phyloP scores from a whole-genome alignment of 1,284 basidiomycete species.

The Puccinia hordei region DNA sequence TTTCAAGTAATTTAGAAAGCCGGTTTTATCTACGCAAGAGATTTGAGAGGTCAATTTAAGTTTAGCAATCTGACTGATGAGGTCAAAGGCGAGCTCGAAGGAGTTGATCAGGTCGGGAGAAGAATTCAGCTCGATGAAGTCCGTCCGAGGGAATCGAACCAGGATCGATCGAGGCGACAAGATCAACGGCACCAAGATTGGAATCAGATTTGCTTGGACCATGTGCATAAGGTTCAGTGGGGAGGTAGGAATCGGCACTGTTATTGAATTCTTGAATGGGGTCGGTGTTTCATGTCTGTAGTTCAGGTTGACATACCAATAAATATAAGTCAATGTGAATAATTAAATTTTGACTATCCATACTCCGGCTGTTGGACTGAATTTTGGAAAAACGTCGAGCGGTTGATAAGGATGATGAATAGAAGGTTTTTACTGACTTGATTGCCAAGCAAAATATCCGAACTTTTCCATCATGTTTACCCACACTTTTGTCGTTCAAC shows the following conservation, averaged over 20 bases:
- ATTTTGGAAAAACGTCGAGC: background rate
- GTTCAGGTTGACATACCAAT: background rate
- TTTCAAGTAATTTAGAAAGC: conserved; percentile 24
- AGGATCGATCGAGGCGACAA: conserved; percentile 25
- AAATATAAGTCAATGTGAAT: background rate
- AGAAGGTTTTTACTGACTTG: conserved; percentile 27
- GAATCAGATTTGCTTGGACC: background rate
- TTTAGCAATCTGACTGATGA: conserved; percentile 12
- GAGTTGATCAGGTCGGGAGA: background rate
- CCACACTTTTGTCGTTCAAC: conserved; percentile 17
- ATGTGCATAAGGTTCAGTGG: conserved; percentile 15
- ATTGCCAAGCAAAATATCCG: conserved; percentile 40
- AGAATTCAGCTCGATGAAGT: background rate
- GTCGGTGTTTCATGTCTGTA: conserved; percentile 38
- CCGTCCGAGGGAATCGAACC: conserved; percentile 20
- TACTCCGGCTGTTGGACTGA: too few species aligned
- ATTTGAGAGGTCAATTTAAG: conserved; percentile 34
- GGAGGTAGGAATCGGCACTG: conserved; percentile 33
- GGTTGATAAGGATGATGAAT: too few species aligned
- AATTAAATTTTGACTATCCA: background rate
- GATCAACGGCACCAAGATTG: conserved; percentile 14
- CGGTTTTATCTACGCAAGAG: conserved; percentile 16
- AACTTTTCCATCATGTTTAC: conserved; percentile 9
- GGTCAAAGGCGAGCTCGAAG: background rate
- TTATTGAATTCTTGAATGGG: conserved; percentile 33